Base-by-base conservation (phyloP, 2,329 filamentous ascomycete genomes). In the Penicillium olsonii region DNA sequence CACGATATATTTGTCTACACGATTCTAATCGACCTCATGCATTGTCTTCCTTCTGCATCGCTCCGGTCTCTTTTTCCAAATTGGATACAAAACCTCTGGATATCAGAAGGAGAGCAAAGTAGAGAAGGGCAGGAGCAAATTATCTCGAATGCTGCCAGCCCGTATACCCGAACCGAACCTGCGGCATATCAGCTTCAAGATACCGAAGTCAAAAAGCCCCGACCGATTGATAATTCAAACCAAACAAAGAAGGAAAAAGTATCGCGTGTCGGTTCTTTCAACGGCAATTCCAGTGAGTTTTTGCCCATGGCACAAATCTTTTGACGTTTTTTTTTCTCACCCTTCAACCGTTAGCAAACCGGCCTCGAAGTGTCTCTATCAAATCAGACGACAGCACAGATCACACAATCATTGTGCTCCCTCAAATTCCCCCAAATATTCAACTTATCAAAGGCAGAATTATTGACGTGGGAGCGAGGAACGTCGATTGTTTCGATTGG, bases 31-130 rank as follows among this genome's bases (percentile, higher is more conserved):
- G 14, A 12, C 44, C 44, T 34, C 8, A 46, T 46, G 20, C 19
- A 40, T 9, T 40, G 29, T 20, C 19, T 46, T 27, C 24, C 44
- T 46, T 41, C 37, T 35, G 11, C 3, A 5, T 35, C 44, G 37
- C 37, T 46, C 15, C 3, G 12, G 29, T 41, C 20, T 19, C 44
- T 46, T 41, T 29, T 46, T 40, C 44, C 44, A 17, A 40, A 40
- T 5, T 46, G 19, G 37, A 8, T 47, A 27, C 15, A 41, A 27
- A 10, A 37, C 1, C 7, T 47, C 17, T 41, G 29, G 29, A 14
- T 14, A 17, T 4, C 37, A 17, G 0, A 1, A 47, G 5, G 19
- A 34, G 37, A 47, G n/a, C 29, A 46, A 46, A 41, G 2, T 41
- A 17, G 37, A 35, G 37, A 47, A 35, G 12, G 20, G 15, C 37